Evolutionary conservation across 352 stramenopile genomes (phyloP).

Genomic region (Blastocystis sp.): DNA sequence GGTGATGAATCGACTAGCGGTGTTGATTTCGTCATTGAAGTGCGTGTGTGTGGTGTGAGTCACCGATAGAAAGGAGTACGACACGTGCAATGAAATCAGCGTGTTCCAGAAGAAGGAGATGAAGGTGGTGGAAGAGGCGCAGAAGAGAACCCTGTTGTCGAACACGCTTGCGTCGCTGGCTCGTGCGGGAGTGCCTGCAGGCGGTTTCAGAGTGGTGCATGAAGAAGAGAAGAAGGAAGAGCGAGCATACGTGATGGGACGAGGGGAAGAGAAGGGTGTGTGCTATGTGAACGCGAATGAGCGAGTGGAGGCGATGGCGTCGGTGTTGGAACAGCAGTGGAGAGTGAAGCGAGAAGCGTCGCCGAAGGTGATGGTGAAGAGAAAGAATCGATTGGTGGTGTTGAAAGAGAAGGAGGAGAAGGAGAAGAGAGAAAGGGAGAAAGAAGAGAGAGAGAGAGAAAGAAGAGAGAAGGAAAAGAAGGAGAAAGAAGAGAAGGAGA

Average conservation of each 20-base stretch:
- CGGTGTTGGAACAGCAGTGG: not conserved
- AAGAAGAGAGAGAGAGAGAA: not conserved
- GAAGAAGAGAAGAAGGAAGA: not conserved
- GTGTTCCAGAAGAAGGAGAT: not conserved
- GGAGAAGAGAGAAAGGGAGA: not conserved
- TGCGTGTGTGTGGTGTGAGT: not conserved
- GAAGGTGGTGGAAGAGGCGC: not conserved
- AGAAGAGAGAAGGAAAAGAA: not conserved
- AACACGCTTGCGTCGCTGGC: not conserved
- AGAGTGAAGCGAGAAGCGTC: not conserved
- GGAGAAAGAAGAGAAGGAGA: not conserved
- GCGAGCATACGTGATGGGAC: no score
- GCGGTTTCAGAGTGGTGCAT: not conserved
- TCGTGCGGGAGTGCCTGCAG: not conserved
- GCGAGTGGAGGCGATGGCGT: not conserved
- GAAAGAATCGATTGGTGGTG: slow-evolving; percentile 6
- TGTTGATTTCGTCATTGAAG: not conserved
- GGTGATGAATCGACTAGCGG: not conserved
- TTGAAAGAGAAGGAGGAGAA: slow-evolving; percentile 5
- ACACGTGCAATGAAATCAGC: not conserved
- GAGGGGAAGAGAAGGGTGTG: not conserved
- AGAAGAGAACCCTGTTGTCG: not conserved
- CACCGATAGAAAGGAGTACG: not conserved
- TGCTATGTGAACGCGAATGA: not conserved
- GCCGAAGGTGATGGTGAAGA: not conserved